phyloP scores from a whole-genome alignment of 768 basidiomycete species.

The Peribolospora kevripleyi region DNA sequence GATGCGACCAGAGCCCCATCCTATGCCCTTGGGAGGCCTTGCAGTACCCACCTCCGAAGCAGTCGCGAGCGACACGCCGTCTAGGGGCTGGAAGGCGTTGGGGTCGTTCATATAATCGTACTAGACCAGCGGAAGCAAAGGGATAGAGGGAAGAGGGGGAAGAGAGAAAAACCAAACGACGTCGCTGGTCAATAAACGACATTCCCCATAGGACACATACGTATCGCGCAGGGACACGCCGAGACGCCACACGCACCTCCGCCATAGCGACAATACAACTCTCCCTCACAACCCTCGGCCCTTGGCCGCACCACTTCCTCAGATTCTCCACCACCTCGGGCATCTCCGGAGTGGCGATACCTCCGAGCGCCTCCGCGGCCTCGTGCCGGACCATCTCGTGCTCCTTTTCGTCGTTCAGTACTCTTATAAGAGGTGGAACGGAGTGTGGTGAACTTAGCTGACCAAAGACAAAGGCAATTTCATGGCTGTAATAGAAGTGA shows the following conservation, averaged over 20 bases:
- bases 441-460: constrained; percentile 74
- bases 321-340: constrained; percentile 66
- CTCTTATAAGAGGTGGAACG: constrained; percentile 55
- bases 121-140: no score
- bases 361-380: constrained; percentile 94
- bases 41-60: no score
- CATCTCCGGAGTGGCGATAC: constrained; percentile 81
- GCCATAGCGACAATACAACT: constrained; percentile 84
- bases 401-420: constrained; percentile 47
- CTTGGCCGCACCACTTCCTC: constrained; percentile 40
- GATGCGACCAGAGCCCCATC: no score
- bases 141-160: no score
- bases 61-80: no score
- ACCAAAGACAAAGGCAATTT: constrained; percentile 95
- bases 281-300: constrained; percentile 73
- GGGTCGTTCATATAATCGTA: no score
- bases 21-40: no score
- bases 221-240: not conserved
- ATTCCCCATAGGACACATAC: not conserved
- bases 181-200: no score
- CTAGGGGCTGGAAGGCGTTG: no score
- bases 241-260: constrained; percentile 47
- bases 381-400: constrained; percentile 97
- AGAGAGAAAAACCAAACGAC: no score
- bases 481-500: constrained; percentile 37